Evolutionary conservation across 176 grass and related monocot genomes (phyloP), one percentile per base, ranked within the genome.

Genomic region (Puccinellia tenuiflora): DNA sequence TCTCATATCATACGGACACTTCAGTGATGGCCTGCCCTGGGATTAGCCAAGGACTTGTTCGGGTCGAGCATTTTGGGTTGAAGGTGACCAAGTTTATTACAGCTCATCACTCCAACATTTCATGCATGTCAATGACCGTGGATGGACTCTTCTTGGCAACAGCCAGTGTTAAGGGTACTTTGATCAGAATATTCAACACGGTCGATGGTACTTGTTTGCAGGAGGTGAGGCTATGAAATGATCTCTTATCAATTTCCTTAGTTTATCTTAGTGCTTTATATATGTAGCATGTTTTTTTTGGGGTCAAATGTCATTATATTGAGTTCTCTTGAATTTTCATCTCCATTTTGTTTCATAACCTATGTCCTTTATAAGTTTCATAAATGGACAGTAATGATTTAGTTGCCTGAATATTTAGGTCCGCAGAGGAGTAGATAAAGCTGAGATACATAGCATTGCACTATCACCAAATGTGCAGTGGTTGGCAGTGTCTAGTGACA

Each of bases 171-270:
- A 97, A 80, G 71, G 94, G 94, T 10, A 97, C 94, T 18, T 60
- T 97, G 79, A 81, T 97, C 75, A 97, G 94, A 88, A 92, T 97
- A 60, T 97, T 97, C 82, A 90, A 80, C 72, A 92, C 94, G 20
- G 63, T 75, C 54, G 94, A 94, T 13, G 85, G 89, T 11, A 92
- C 89, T 9, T 88, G 70, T 1, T 46, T 97, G 85, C 94, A 97
- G 61, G 89, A 97, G 94, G 94, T 97, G 62, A 76, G 48, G 34
- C 39, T 79, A 25, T 17, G 25, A 56, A 14, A 35, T 48, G 2
- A 13, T 63, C 37, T 37, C 5, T 18, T 33, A 9, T 59, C 75
- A 28, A 12, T 67, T 60, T 56, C 14, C 6, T 68, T 22, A 7
- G 59, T 29, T 77, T 77, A 30, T 47, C 45, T 76, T 20, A 35